phyloP scores from a whole-genome alignment of 179 eudicot genomes.

The Silene coronaria region DNA sequence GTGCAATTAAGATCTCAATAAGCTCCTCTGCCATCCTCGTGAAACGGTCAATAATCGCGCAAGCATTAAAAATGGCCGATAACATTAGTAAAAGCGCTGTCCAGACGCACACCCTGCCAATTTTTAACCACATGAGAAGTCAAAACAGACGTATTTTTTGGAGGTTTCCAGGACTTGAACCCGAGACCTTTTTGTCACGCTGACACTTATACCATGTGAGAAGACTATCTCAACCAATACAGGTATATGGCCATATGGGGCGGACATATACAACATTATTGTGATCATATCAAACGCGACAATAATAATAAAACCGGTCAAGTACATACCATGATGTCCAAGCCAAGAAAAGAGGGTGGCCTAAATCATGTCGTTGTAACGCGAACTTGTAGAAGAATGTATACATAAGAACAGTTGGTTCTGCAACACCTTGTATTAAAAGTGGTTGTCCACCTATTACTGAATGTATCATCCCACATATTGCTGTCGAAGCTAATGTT shows the following conservation, averaged over 20 bases:
- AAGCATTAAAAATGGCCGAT: conserved; percentile 26
- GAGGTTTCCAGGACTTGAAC: no score
- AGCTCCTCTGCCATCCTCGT: conserved; percentile 38
- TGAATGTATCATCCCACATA: conserved; percentile 38
- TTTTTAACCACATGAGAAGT: neutral
- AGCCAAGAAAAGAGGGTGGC: conserved; percentile 27
- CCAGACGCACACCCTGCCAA: conserved; percentile 38
- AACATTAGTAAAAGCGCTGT: conserved; percentile 24
- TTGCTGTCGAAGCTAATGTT: conserved; percentile 31
- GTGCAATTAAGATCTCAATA: conserved; percentile 26
- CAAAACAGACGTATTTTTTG: no score
- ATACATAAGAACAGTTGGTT: conserved; percentile 43
- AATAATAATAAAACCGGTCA: neutral
- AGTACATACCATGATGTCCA: conserved; percentile 36
- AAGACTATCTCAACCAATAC: no score
- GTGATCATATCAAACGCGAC: no score
- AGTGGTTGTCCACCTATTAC: conserved; percentile 41
- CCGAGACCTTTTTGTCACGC: no score
- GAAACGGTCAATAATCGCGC: conserved; percentile 25
- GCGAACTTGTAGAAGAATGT: conserved; percentile 32
- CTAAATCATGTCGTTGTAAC: conserved; percentile 9
- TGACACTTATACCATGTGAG: no score
- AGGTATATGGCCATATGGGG: no score
- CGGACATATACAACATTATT: no score
- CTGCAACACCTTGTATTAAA: conserved; percentile 36